Base-by-base conservation (phyloP, 2,329 filamentous ascomycete species). In the Lasiodiplodia sp. region DNA sequence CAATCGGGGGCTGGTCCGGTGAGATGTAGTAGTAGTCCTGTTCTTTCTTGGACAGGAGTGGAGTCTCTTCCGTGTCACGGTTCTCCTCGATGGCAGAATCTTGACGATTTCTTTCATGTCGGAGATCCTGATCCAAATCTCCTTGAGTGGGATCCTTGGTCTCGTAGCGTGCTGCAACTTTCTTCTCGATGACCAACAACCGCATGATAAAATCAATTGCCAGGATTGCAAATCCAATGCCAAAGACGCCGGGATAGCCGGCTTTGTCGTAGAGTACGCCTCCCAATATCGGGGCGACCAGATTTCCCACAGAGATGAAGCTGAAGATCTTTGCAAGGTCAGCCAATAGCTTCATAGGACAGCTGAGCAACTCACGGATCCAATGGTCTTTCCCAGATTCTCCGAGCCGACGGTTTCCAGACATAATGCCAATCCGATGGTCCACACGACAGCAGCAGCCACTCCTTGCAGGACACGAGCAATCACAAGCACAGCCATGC, bases 101-200 rank as follows among this genome's bases (percentile, higher is more conserved):
- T 14, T 14, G 37, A 4, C 12, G 14, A 4, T 18, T 44, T n/a
- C 25, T 57, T n/a, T 67, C 52, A 14, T 53, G 44, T 23, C n/a
- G 40, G 12, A 52, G 56, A 5, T 34, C 23, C 34, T 60, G 55
- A 28, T 62, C 14, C 34, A 67, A 16, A 21, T 60, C 53, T 31
- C 53, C 65, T 18, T 34, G 38, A 18, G 53, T 60, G 12, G 53
- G 66, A 31, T 67, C 66, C 6, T 62, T 49, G 23, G 44, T 67
- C 23, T 60, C 66, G 40, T 67, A 67, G 49, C 66, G 40, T 10
- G 55, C 66, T 7, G 87, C 87, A 1, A 84, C 82, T 73, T 87
- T 88, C 77, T 89, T 90, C 76, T 91, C 89, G n/a, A 91, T 83
- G 65, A 91, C 82, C 3, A 87, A 74, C 0, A 88, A 72, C 16